Evolutionary conservation across 2,329 filamentous ascomycete genomes (phyloP), one percentile per base, ranked within the genome.

Genomic region (Neoarthrinium moseri): DNA sequence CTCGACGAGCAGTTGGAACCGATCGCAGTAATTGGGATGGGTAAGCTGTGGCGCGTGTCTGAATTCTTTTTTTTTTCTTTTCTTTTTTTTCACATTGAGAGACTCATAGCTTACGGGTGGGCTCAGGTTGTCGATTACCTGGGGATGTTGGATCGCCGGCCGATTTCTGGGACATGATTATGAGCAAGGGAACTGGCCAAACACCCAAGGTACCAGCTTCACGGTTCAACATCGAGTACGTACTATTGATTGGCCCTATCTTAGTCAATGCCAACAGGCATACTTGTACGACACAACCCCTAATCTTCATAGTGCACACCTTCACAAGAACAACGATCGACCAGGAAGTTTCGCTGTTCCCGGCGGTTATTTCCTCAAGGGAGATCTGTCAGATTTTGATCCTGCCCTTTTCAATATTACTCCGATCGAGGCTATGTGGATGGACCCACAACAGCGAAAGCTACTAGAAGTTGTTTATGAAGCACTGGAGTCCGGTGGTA

Each of bases 361-460:
- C 4, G 40, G 40, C 12, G 40, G 40, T 20, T 43, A 43, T 34
- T 43, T 43, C 21, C 40, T 43, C 40, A 46, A 60, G 7, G 54
- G 56, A 6, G 56, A 63, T 43, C 45, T 61, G 15, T 46, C 54
- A 11, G 48, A 44, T 17, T 70, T 70, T 43, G 69, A 73, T 38
- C 47, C 62, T 7, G 15, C 42, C 5, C 65, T 73, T 49, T 73
- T 73, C 50, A 53, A 56, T 26, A 66, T 70, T 34, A 58, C 51
- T 3, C 56, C 61, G 3, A 49, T 56, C n/a, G 69, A 73, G 49
- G 66, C 65, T n/a, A 57, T 55, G 37, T 54, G 53, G 7, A 66
- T 70, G 56, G 69, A 73, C 36, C 69, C 70, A 1, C 68, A 71
- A 49, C 66, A 70, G 45, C 56, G 69, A 1, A 60, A 63, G 45